phyloP scores from a whole-genome alignment of 306 rosid genomes.

The Senna tora region DNA sequence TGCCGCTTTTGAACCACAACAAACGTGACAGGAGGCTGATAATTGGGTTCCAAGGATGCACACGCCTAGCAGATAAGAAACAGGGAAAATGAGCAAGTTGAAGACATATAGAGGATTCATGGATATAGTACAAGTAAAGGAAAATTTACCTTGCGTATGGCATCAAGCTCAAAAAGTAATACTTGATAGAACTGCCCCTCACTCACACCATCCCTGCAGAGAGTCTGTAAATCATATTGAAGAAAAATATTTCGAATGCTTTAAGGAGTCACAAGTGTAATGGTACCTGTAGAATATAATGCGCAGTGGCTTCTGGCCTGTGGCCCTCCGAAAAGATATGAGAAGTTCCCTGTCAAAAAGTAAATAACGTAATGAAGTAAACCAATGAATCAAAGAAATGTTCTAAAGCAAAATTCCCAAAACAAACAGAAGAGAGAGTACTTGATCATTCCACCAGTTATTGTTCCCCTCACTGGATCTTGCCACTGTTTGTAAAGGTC shows the following conservation, averaged over 20 bases:
- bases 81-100: not conserved
- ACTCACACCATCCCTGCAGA: slow-evolving; percentile 90
- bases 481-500: slow-evolving; percentile 93
- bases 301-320: slow-evolving; percentile 89
- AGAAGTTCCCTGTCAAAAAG: slow-evolving; percentile 58
- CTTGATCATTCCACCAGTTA: slow-evolving; percentile 94
- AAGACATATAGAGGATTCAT: not conserved
- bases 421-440: slow-evolving; percentile 34
- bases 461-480: slow-evolving; percentile 79
- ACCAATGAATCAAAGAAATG: not conserved
- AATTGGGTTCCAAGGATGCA: slow-evolving; percentile 90
- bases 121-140: not conserved
- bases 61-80: slow-evolving; percentile 61
- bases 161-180: slow-evolving; percentile 87
- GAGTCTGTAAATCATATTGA: not conserved
- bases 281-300: slow-evolving; percentile 85
- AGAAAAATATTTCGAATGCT: not conserved
- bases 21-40: slow-evolving; percentile 95
- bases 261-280: not conserved
- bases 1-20: slow-evolving; percentile 93
- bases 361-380: not conserved
- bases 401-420: not conserved
- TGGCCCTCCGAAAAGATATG: slow-evolving; percentile 83
- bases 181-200: slow-evolving; percentile 98
- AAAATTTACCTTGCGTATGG: slow-evolving; percentile 75